Base-by-base conservation (phyloP, 306 rosid genomes). In the Crotalaria pallida region DNA sequence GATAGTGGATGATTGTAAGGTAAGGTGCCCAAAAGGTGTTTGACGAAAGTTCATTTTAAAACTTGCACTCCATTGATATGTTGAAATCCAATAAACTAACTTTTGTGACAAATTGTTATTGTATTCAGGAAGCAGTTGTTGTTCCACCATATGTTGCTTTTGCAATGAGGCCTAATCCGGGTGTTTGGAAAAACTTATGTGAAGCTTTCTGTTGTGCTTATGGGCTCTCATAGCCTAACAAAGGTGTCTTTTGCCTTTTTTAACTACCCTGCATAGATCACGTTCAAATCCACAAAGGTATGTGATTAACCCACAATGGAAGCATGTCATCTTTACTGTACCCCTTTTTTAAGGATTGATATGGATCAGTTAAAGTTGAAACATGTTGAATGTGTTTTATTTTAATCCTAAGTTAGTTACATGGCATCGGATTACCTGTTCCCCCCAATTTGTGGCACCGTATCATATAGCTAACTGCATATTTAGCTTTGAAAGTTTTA, bases 251-350 rank as follows among this genome's bases (percentile, higher is more conserved):
- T 94, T 84, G 98, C 98, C 60, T 94, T 82, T 67, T 97, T 94
- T 29, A 94, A 94, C 73, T 94, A 94, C 72, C 98, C 98, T 19
- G 98, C 98, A n/a, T 97, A 94, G 74, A 84, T 94, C 43, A 94
- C 90, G 98, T 94, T 94, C 88, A 94, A 94, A 80, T 94, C 98
- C 76, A 94, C 98, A 0, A 94, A 94, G 92, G 98, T 90, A 76
- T 21, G 65, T 6, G 10, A 43, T 48, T 48, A 56, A 71, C 43
- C 62, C 26, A 44, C 70, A 65, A 51, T 16, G 27, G 16, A 57
- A 18, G 49, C 19, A 49, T 24, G 7, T 19, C 47, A 38, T 45
- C 16, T 18, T 61, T 69, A 69, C 69, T 36, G 76, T 43, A 27
- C 69, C 52, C 58, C 13, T 23, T 65, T 36, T 71, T 33, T 41